Base-by-base conservation (phyloP, 2,329 filamentous ascomycete genomes). In the Neonectria coccinea region DNA sequence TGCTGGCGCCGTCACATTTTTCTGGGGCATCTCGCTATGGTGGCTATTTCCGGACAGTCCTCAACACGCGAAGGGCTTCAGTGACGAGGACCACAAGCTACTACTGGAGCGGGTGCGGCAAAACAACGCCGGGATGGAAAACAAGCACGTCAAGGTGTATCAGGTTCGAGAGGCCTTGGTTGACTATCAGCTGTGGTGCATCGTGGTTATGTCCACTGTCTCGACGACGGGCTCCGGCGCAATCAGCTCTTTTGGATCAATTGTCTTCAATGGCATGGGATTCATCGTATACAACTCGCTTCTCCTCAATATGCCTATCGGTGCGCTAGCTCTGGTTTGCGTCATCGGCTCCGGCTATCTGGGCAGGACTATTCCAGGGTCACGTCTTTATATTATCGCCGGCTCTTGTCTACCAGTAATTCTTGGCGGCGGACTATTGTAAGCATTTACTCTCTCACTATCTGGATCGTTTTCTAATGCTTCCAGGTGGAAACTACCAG, bases 21-120 rank as follows among this genome's bases (percentile, higher is more conserved):
- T 85, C 3, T 83, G 84, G 80, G 82, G 79, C 0, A 74, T 83
- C 3, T 70, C 80, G 1, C 60, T 87, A 2, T 77, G 81, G 53
- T 67, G 78, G 50, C 73, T 82, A 16, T 79, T 87, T 3, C 85
- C 85, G 0, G 81, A 86, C 57, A 81, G 77, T 1, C 81, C 81
- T 27, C 75, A 82, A 68, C 75, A 79, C 60, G 73, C 72, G 0
- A 69, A 67, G 20, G 62, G 58, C 2, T 73, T 75, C 42, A 68
- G 52, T 2, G 53, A 69, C 1, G 59, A 71, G 25, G 73, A 75
- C n/a, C 69, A 69, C 6, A 69, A 70, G 0, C 77, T 88, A 8
- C 89, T 85, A 0, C 89, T 91, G 2, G 86, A 85, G 62, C 92
- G 90, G 72, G 83, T 92, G 10, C 85, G 79, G 3, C 75, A 81